Base-by-base conservation (phyloP, 2,329 filamentous ascomycete genomes). In the Penicillium sp. region DNA sequence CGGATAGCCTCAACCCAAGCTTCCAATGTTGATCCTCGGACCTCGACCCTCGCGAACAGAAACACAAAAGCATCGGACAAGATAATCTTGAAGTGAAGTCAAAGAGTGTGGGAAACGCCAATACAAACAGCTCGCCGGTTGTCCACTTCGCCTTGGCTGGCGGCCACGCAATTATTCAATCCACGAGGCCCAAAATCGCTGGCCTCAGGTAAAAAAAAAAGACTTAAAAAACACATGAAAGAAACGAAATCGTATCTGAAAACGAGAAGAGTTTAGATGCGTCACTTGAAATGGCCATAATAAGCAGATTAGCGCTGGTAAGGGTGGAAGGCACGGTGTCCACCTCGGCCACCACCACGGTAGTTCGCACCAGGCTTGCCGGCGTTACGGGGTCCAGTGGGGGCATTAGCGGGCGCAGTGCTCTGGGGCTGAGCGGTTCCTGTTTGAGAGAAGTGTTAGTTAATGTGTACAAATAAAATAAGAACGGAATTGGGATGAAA, bases 381-480 rank as follows among this genome's bases (percentile, higher is more conserved):
- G 1, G 92, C 91, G 68, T 97, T 99, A 82, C 96, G 96, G 5
- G 94, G 94, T 0, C 94, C 94, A 0, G 94, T 99, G 0, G 94
- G 94, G 6, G 94, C 90, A 69, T 91, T 91, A 5, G 89, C 87
- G 20, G 90, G 90, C 14, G 87, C 85, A 8, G 79, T 74, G 55
- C 77, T 76, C 50, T 77, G 76, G 18, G 76, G 76, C 52, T 78
- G 75, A 6, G 75, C 77, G 49, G 72, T 62, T 50, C 73, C 71
- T 66, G 64, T 38, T 44, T 29, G 10, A 32, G n/a, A 31, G 29
- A 32, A 35, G 18, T 18, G 14, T 35, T 54, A 48, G 52, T 53
- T 49, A 50, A 20, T 13, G 9, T 5, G 29, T 13, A 8, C 31
- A 22, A 34, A 13, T 5, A 16, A n/a, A 35, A 24, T 10, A 13